A percentile compares a stretch with the other conserved stretches of the same genome.
Conservation (phyloP, 2,329 filamentous ascomycete species). For the Ceratocystis harringtonii region DNA sequence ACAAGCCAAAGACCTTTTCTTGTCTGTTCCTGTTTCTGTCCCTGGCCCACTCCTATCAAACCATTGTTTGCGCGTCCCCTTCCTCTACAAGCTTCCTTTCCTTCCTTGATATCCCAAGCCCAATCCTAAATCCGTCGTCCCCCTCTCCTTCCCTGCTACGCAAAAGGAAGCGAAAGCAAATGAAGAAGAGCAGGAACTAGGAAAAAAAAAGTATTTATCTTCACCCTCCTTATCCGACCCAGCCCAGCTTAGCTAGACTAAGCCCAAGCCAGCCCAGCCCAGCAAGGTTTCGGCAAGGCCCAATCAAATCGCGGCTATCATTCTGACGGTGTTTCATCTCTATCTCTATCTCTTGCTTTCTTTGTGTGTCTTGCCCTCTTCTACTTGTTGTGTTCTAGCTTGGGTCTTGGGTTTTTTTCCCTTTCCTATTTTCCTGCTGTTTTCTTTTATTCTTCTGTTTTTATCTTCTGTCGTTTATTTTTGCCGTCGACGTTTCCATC, state of each 20-base stretch:
- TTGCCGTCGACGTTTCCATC: background rate
- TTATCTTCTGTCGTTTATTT: constrained; percentile 7
- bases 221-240: background rate
- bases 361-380: background rate
- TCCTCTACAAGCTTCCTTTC: background rate
- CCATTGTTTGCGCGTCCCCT: constrained; percentile 13
- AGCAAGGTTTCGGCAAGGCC: background rate
- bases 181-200: background rate
- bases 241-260: background rate
- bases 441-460: background rate
- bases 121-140: too few species aligned
- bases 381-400: background rate
- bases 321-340: constrained; percentile 12
- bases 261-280: background rate
- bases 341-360: background rate
- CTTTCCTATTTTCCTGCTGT: background rate
- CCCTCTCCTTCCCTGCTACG: background rate
- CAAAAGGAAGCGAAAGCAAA: background rate
- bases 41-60: constrained; percentile 3
- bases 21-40: background rate
- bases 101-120: background rate
- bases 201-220: background rate
- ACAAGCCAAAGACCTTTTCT: background rate
- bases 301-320: constrained; percentile 1
- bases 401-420: background rate